phyloP scores from a whole-genome alignment of 768 basidiomycete species.

The Cyathus striatus region DNA sequence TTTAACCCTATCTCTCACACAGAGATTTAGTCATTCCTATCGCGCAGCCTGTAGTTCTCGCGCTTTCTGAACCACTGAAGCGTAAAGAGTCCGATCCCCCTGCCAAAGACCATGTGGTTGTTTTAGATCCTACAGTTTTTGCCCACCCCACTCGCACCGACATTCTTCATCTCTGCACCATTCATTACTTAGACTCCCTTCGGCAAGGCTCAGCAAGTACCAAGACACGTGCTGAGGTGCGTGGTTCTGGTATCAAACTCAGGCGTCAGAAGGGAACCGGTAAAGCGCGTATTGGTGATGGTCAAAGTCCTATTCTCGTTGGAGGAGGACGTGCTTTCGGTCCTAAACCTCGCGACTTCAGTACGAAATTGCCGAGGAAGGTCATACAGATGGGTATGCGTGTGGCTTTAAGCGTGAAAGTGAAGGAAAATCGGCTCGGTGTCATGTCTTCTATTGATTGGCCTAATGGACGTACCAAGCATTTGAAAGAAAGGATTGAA shows the following conservation, averaged over 20 bases:
- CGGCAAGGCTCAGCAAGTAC: conserved; percentile 92
- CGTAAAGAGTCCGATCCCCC: conserved; percentile 32
- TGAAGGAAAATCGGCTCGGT: conserved; percentile 69
- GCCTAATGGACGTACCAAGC: conserved; percentile 69
- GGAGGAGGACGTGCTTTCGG: conserved; percentile 94
- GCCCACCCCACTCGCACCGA: conserved; percentile 84
- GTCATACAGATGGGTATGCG: conserved; percentile 91
- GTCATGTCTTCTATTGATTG: conserved; percentile 71
- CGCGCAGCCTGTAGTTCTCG: conserved; percentile 48
- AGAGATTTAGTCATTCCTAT: conserved; percentile 29
- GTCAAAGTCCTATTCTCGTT: conserved; percentile 77
- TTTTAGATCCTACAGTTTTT: conserved; percentile 80
- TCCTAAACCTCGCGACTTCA: conserved; percentile 87
- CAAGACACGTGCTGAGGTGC: conserved; percentile 88
- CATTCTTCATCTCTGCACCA: conserved; percentile 88
- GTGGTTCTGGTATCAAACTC: conserved; percentile 86
- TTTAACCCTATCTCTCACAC: background rate
- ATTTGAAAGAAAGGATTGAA: conserved; percentile 57
- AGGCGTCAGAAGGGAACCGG: conserved; percentile 91
- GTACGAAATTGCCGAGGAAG: conserved; percentile 89
- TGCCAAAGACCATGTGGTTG: conserved; percentile 43
- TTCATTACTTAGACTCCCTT: conserved; percentile 80
- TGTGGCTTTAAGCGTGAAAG: conserved; percentile 80
- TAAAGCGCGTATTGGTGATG: conserved; percentile 84
- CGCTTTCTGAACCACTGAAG: conserved; percentile 56